Percentiles rank a stretch among this genome's conserved stretches.
phyloP scores from a whole-genome alignment of 1,284 basidiomycete species.

The Ustilago lituana region DNA sequence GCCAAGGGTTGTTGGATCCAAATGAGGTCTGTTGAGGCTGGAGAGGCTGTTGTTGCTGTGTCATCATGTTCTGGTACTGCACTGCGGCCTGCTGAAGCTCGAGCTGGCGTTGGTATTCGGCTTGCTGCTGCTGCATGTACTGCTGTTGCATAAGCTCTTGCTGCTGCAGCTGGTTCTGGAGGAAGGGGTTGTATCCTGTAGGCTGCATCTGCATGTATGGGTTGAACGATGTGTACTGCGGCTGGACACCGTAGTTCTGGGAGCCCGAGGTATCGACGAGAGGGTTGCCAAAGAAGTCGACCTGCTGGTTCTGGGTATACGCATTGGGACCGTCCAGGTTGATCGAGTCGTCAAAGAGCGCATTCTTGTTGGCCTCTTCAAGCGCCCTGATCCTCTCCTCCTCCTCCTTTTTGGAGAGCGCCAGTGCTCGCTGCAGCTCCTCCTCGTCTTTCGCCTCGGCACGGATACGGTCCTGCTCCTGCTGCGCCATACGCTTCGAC shows the following conservation, averaged over 20 bases:
- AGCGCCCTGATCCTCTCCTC: constrained; percentile 69
- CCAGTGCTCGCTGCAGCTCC: constrained; percentile 81
- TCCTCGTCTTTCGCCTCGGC: constrained; percentile 72
- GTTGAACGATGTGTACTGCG: constrained; percentile 72
- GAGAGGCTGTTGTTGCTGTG: constrained; percentile 64
- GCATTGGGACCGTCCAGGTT: constrained; percentile 59
- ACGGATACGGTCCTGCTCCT: constrained; percentile 61
- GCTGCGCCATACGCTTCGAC: constrained; percentile 68
- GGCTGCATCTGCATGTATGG: constrained; percentile 70
- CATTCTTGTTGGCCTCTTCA: constrained; percentile 78
- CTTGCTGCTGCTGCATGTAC: constrained; percentile 61
- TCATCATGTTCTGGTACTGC: constrained; percentile 68
- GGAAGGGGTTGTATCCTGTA: constrained; percentile 59
- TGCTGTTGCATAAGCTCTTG: constrained; percentile 75
- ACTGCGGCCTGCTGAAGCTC: constrained; percentile 67
- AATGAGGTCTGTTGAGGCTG: constrained; percentile 73
- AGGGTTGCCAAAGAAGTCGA: constrained; percentile 61
- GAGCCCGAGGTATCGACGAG: constrained; percentile 51
- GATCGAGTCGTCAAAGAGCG: constrained; percentile 79
- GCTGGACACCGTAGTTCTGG: constrained; percentile 67
- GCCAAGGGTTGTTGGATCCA: constrained; percentile 90
- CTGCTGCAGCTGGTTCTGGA: constrained; percentile 73
- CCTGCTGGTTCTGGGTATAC: constrained; percentile 60
- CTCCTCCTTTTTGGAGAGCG: constrained; percentile 83
- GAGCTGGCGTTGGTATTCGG: constrained; percentile 67